Evolutionary conservation across 306 rosid species (phyloP), one percentile per base, ranked within the genome.

Genomic region (Prunus padus): DNA sequence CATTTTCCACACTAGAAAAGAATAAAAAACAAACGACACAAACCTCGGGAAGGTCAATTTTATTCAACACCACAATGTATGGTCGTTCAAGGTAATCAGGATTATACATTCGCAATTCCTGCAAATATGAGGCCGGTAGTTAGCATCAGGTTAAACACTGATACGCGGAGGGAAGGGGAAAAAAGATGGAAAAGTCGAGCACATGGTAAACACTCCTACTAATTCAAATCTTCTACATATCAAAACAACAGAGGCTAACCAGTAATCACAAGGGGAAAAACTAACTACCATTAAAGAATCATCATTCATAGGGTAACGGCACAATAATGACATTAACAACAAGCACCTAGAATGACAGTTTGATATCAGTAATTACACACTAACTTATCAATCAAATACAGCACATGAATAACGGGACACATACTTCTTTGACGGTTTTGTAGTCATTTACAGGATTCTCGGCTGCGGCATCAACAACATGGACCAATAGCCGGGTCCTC

Each of bases 71-170:
- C 80, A 96, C 99, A 82, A 96, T 68, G 76, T 89, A 89, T 15
- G 98, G 99, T 61, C 97, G 89, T 80, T 89, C 93, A 31, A 95
- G 98, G 84, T 92, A 95, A 81, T 90, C 87, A 7, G 99, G 97
- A 75, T 95, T 95, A 82, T 90, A 95, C 99, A 95, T 88, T 76
- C 93, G 91, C 90, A 95, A 87, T 82, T 95, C 99, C 99, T 92
- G 82, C 84, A 87, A 80, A 84, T 76, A 52, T 69, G 81, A 67
- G 72, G 63, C 67, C 75, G 50, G 68, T 62, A 76, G 65, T 84
- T 59, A 49, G 47, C 22, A 73, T 25, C 75, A 51, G 46, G 71
- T 62, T 45, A 66, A 47, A 52, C 51, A 45, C 59, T 30, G 30
- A 18, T 0, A 44, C 51, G 5, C 49, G 9, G 52, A n/a, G 8